Percentiles rank a stretch among this genome's conserved stretches.
Evolutionary conservation across 108 stramenopile genomes (phyloP).

Genomic region (Nannochloropsis gaditana): DNA sequence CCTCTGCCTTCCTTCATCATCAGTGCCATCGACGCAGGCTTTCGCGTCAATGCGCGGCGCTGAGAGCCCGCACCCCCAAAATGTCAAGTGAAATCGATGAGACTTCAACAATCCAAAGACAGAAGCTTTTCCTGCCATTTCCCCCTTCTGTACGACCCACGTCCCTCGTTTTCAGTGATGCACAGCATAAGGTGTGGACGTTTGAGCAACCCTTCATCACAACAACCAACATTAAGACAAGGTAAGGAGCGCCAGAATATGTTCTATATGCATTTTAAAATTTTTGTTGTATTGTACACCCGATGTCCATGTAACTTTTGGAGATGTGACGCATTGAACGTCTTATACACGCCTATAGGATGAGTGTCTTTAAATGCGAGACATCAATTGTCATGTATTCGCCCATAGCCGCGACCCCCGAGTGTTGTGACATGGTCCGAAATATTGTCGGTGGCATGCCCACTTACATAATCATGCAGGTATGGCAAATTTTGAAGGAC

Average conservation of each 20-base stretch:
- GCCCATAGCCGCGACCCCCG: background rate
- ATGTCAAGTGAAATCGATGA: background rate
- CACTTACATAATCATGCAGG: background rate
- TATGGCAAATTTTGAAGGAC: background rate
- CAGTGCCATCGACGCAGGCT: too few species aligned
- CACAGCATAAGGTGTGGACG: background rate
- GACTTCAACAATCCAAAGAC: background rate
- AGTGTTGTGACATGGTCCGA: background rate
- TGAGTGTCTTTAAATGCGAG: background rate
- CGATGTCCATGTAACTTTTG: too few species aligned
- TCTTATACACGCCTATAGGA: background rate
- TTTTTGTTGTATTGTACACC: too few species aligned
- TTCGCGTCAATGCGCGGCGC: too few species aligned
- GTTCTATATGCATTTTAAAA: too few species aligned
- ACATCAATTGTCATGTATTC: background rate
- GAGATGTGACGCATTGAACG: too few species aligned
- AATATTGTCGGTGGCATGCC: background rate
- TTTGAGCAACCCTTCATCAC: constrained; percentile 9
- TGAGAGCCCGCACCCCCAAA: background rate
- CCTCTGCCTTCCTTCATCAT: too few species aligned
- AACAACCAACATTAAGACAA: background rate
- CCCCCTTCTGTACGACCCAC: background rate
- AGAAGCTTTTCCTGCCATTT: constrained; percentile 6
- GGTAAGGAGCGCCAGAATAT: background rate
- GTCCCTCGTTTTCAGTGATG: background rate